Evolutionary conservation across 208 protist species (phyloP).

Genomic region (Leishmania braziliensis): DNA sequence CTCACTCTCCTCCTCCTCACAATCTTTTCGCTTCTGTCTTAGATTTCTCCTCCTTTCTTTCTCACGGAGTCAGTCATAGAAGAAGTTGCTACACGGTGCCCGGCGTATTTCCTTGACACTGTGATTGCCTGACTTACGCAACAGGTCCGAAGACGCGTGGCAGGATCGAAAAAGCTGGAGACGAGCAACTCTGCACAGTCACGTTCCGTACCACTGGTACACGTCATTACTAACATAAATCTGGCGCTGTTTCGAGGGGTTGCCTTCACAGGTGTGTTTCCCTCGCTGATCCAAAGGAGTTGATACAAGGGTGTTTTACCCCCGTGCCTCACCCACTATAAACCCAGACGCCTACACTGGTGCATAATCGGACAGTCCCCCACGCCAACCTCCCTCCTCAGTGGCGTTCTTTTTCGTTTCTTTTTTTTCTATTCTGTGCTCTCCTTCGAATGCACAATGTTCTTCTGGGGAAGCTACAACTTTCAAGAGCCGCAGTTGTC

Average conservation of each 20-base stretch:
- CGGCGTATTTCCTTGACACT: background rate
- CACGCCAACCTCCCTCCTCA: background rate
- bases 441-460: slow-evolving; percentile 40
- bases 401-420: background rate
- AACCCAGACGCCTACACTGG: background rate
- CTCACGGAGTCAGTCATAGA: background rate
- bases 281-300: background rate
- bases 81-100: background rate
- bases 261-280: background rate
- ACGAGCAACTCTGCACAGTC: background rate
- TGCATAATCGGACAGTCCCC: background rate
- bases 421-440: background rate
- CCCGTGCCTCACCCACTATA: background rate
- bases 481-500: slow-evolving; percentile 61
- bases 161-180: background rate
- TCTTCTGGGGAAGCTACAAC: slow-evolving; percentile 88
- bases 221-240: background rate
- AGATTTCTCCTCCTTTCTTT: background rate
- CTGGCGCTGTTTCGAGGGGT: background rate
- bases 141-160: background rate
- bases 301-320: background rate
- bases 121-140: no score
- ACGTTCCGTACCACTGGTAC: background rate
- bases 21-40: background rate
- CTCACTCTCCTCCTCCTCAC: background rate